Conservation (phyloP, 306 rosid genomes). For the Sesbania bispinosa region DNA sequence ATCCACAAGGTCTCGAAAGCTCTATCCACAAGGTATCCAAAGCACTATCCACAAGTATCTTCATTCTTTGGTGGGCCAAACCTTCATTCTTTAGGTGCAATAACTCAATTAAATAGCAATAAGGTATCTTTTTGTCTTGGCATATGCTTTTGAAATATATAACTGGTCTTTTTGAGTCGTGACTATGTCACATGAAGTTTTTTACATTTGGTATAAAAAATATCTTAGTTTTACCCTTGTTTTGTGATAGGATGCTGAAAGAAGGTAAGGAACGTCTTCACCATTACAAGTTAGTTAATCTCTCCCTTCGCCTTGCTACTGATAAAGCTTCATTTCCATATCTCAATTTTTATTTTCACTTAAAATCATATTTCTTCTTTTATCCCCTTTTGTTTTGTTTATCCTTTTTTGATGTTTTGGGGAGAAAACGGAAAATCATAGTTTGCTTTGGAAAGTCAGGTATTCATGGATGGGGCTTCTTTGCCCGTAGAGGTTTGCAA, state of each 20-base stretch:
- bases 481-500: slow-evolving; percentile 79
- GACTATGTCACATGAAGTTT: neutral
- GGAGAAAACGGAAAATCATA: slow-evolving; percentile 65
- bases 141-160: slow-evolving; percentile 5
- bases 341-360: slow-evolving; percentile 1
- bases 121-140: slow-evolving; percentile 44
- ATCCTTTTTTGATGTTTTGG: slow-evolving; percentile 14
- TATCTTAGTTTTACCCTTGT: slow-evolving; percentile 18
- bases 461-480: slow-evolving; percentile 97
- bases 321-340: slow-evolving; percentile 13
- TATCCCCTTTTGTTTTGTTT: neutral
- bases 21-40: too few species aligned
- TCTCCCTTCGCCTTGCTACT: neutral
- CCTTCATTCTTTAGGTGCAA: slow-evolving; percentile 61
- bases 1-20: too few species aligned
- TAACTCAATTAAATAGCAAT: slow-evolving; percentile 43
- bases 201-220: neutral
- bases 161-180: slow-evolving; percentile 9
- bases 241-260: slow-evolving; percentile 53
- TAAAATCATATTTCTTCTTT: neutral
- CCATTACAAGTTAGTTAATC: slow-evolving; percentile 58
- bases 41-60: too few species aligned
- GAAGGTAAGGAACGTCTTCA: slow-evolving; percentile 66
- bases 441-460: slow-evolving; percentile 89
- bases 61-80: slow-evolving; percentile 66